Evolutionary conservation across 805 yeast species (phyloP).

Genomic region (Teunomyces aglyptinius): DNA sequence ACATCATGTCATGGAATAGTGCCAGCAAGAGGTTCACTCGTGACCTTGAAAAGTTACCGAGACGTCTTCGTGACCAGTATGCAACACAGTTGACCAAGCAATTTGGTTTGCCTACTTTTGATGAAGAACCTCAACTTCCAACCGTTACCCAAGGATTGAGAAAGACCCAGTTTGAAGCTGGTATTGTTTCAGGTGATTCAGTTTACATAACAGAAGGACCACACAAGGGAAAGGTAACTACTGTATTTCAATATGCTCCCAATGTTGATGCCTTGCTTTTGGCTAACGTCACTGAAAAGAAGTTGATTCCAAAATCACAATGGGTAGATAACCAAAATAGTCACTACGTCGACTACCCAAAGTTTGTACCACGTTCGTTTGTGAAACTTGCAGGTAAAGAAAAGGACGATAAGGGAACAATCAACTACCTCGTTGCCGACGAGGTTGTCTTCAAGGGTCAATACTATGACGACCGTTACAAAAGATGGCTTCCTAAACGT

Average conservation of each 20-base stretch:
- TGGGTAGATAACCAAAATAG: slow-evolving; percentile 73
- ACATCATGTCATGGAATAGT: slow-evolving; percentile 31
- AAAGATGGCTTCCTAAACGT: slow-evolving; percentile 73
- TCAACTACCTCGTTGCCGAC: slow-evolving; percentile 76
- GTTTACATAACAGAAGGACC: slow-evolving; percentile 72
- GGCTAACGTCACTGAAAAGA: slow-evolving; percentile 64
- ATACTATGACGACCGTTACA: slow-evolving; percentile 73
- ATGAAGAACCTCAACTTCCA: slow-evolving; percentile 13
- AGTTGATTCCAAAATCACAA: slow-evolving; percentile 66
- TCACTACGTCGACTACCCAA: slow-evolving; percentile 71
- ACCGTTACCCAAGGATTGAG: slow-evolving; percentile 24
- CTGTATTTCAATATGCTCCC: slow-evolving; percentile 57
- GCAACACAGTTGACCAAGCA: slow-evolving; percentile 18
- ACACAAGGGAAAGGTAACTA: slow-evolving; percentile 71
- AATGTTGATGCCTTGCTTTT: slow-evolving; percentile 62
- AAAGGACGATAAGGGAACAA: slow-evolving; percentile 60
- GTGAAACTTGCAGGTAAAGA: slow-evolving; percentile 78
- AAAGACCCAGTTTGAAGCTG: slow-evolving; percentile 51
- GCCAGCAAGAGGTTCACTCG: slow-evolving; percentile 35
- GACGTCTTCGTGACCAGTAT: slow-evolving; percentile 27
- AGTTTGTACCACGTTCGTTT: slow-evolving; percentile 55
- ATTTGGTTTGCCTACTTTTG: slow-evolving; percentile 37
- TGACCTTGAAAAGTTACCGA: slow-evolving; percentile 33
- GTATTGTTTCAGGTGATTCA: slow-evolving; percentile 70
- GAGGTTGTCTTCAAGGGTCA: slow-evolving; percentile 63